A percentile compares a stretch with the other conserved stretches of the same genome.
Evolutionary conservation across 441 rosid genomes (phyloP).

Genomic region (Rhodomyrtus psidioides): DNA sequence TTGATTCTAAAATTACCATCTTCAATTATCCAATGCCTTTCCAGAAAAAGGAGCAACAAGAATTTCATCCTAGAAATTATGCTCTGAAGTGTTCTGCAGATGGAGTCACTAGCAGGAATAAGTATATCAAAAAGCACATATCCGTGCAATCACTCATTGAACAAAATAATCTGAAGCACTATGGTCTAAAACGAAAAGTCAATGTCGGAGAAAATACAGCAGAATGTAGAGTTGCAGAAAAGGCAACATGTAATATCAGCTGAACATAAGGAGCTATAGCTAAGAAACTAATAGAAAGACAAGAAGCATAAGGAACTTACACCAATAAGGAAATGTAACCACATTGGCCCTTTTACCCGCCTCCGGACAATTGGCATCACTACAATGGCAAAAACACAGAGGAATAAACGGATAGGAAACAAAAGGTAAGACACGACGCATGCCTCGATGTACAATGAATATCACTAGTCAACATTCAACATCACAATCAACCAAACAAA

Average conservation of each 20-base stretch:
- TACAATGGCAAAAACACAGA: slow-evolving; percentile 21
- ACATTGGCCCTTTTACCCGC: slow-evolving; percentile 86
- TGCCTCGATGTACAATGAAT: not conserved
- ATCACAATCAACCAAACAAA: not conserved
- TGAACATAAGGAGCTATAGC: not conserved
- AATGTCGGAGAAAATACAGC: not conserved
- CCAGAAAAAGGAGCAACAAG: not conserved
- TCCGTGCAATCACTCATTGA: not conserved
- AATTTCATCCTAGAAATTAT: not conserved
- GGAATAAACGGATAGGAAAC: not conserved
- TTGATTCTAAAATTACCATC: not conserved
- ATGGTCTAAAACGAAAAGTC: not conserved
- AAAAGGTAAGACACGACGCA: not conserved
- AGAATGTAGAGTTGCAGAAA: not conserved
- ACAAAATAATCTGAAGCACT: not conserved
- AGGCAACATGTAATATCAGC: not conserved
- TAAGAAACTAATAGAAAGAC: not conserved
- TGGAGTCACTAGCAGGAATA: not conserved
- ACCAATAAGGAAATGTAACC: slow-evolving; percentile 91
- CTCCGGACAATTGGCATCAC: slow-evolving; percentile 78
- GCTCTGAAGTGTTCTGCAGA: not conserved
- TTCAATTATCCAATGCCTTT: not conserved
- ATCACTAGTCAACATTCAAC: not conserved
- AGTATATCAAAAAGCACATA: not conserved
- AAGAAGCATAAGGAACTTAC: slow-evolving; percentile 36